Evolutionary conservation across 148 eudicot genomes (phyloP).

Genomic region (Rhododendron griersonianum): DNA sequence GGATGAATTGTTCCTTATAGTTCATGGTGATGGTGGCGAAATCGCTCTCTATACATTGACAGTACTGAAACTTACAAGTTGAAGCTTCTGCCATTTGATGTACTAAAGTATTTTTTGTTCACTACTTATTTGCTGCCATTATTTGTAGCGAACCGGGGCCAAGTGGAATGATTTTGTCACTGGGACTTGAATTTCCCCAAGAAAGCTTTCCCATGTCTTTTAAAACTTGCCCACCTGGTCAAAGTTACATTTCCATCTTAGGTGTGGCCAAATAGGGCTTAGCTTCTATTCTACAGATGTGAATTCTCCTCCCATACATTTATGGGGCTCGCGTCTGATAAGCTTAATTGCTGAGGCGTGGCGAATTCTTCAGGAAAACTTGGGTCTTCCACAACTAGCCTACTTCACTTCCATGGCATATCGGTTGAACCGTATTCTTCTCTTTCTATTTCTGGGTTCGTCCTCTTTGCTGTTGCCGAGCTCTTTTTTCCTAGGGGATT

Average conservation of each 20-base stretch:
- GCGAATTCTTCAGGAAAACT: not conserved
- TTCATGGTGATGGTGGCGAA: constrained; percentile 1
- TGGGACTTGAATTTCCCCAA: not conserved
- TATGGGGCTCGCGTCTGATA: not conserved
- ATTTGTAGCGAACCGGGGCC: not conserved
- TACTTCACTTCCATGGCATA: not conserved
- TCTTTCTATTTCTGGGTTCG: not conserved
- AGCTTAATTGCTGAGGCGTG: not conserved
- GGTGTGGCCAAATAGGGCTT: not conserved
- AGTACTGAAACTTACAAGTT: not conserved
- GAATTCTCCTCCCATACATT: not conserved
- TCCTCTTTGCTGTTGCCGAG: not conserved
- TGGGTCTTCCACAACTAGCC: too few species aligned
- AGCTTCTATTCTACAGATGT: not conserved
- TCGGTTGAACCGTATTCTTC: not conserved
- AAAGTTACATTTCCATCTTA: not conserved
- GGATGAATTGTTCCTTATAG: not conserved
- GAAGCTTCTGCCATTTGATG: not conserved
- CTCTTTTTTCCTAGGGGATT: not conserved
- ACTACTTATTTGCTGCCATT: not conserved
- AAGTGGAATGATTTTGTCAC: not conserved
- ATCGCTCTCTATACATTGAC: not conserved
- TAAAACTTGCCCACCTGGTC: not conserved
- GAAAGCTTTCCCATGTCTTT: not conserved
- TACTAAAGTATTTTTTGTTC: not conserved